Evolutionary conservation across 2,329 filamentous ascomycete genomes (phyloP).

Genomic region (Dactylella cylindrospora): DNA sequence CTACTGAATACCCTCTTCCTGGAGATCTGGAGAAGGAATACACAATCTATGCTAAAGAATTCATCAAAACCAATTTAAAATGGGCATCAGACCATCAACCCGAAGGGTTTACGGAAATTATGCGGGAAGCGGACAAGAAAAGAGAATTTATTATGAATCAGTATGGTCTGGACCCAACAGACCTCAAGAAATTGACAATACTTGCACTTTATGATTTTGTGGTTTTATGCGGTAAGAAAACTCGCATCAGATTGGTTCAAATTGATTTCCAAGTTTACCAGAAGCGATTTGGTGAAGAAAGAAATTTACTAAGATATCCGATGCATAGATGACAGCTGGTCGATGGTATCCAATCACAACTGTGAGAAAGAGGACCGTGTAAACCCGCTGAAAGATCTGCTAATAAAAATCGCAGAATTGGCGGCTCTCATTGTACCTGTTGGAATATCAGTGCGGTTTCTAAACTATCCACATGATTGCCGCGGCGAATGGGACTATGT

Average conservation of each 20-base stretch:
- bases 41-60: slow-evolving; percentile 4
- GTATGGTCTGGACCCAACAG: slow-evolving; percentile 8
- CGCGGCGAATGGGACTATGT: slow-evolving; percentile 5
- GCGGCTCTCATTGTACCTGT: slow-evolving; percentile 20
- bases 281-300: too few relatives aligned
- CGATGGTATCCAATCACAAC: slow-evolving; percentile 6
- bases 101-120: slow-evolving; percentile 1
- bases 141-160: slow-evolving; percentile 7
- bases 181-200: slow-evolving; percentile 10
- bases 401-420: slow-evolving; percentile 7
- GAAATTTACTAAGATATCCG: not conserved
- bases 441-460: slow-evolving; percentile 28
- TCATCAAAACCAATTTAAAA: slow-evolving; percentile 17
- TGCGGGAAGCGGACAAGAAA: slow-evolving; percentile 8
- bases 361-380: slow-evolving; percentile 7
- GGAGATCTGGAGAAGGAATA: slow-evolving; percentile 15
- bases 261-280: not conserved
- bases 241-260: too few relatives aligned
- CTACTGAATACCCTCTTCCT: not conserved
- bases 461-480: slow-evolving; percentile 13
- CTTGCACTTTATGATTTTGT: slow-evolving; percentile 20
- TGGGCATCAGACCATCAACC: slow-evolving; percentile 1
- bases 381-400: slow-evolving; percentile 1
- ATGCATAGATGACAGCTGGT: slow-evolving; percentile 19
- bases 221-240: slow-evolving; percentile 16